These are phyloP conservation scores for Wickerhamiella allomyrinae DNA, from an alignment of 805 yeast genomes.

Conservation along the genomic window DNA sequence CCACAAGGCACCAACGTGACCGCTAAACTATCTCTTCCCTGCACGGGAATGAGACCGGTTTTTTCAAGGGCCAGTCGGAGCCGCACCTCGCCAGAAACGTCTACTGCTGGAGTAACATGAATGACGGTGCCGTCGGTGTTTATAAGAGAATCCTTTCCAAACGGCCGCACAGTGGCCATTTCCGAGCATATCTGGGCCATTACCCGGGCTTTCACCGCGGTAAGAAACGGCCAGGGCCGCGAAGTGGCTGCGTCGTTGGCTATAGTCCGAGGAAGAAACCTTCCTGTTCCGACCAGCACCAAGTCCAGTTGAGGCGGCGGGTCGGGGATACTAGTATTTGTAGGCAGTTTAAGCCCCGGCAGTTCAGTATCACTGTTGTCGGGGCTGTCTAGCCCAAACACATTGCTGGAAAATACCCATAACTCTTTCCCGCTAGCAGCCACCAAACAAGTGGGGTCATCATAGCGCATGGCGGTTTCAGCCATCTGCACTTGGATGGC, in stretches of 20 bases:
- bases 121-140: slow-evolving; percentile 12
- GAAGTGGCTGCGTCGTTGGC: slow-evolving; percentile 5
- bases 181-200: slow-evolving; percentile 9
- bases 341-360: not conserved
- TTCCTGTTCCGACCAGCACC: slow-evolving; percentile 9
- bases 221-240: slow-evolving; percentile 11
- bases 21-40: slow-evolving; percentile 4
- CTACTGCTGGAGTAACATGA: slow-evolving; percentile 10
- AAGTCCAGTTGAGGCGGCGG: slow-evolving; percentile 3
- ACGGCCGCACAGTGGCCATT: slow-evolving; percentile 8
- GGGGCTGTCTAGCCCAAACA: not conserved
- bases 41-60: slow-evolving; percentile 10
- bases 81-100: slow-evolving; percentile 11
- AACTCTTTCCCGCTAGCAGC: slow-evolving; percentile 12
- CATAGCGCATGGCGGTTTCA: slow-evolving; percentile 15
- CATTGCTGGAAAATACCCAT: slow-evolving; percentile 13
- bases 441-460: slow-evolving; percentile 5
- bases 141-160: slow-evolving; percentile 11
- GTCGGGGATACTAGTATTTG: not conserved
- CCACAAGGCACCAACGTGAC: slow-evolving; percentile 19
- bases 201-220: slow-evolving; percentile 12
- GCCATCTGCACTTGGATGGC: slow-evolving; percentile 3
- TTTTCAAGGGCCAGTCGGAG: slow-evolving; percentile 10
- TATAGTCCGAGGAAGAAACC: slow-evolving; percentile 10
- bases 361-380: not conserved